These are phyloP conservation scores for Cyclotella baltica DNA, from an alignment of 108 stramenopile genomes.

Conservation along the genomic window DNA sequence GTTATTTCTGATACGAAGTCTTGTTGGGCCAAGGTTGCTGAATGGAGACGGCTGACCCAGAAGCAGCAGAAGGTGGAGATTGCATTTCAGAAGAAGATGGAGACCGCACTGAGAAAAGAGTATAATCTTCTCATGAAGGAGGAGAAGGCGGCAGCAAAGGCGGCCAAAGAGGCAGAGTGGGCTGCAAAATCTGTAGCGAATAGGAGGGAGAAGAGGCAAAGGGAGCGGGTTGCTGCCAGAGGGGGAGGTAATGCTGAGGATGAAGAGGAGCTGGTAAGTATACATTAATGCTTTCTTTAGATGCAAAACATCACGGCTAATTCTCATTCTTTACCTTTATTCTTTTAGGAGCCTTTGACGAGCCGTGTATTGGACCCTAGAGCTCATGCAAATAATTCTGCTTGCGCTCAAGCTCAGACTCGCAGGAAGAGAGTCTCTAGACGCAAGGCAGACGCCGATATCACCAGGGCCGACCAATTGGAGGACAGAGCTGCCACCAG, in stretches of 20 bases:
- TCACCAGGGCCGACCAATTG: not conserved
- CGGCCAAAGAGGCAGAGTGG: not conserved
- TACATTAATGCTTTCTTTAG: not conserved
- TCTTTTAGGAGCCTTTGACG: not conserved
- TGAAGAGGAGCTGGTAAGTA: not conserved
- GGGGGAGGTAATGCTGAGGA: not conserved
- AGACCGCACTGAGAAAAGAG: not conserved
- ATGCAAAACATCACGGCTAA: not conserved
- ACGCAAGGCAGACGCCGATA: not conserved
- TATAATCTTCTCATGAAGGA: not conserved
- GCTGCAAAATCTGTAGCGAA: not conserved
- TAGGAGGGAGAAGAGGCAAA: not conserved
- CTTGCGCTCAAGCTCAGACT: not conserved
- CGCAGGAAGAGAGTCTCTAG: not conserved
- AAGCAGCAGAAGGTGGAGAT: not conserved
- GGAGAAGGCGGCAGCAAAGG: constrained; percentile 1
- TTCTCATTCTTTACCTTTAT: not conserved
- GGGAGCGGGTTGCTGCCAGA: not conserved
- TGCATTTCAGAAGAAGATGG: not conserved
- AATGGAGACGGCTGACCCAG: not conserved
- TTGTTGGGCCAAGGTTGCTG: not conserved
- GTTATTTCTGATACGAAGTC: not conserved
- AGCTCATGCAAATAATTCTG: not conserved
- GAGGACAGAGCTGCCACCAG: not conserved
- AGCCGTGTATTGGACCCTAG: not conserved